Conservation (phyloP, 345 rosid species). For the Eucalyptus pumila region DNA sequence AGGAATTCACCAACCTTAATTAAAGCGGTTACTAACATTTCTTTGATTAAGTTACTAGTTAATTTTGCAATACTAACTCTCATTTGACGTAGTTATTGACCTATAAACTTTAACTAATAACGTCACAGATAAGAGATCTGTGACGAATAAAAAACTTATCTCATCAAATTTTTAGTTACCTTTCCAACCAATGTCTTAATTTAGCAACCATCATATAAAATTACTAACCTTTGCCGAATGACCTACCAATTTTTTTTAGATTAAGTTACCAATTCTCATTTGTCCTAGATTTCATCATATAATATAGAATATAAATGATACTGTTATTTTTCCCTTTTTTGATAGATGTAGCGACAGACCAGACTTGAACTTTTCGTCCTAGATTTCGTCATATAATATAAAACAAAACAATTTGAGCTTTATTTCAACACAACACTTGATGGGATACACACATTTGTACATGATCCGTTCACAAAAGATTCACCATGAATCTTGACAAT, state of each 20-base stretch:
- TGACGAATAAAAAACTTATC: background rate
- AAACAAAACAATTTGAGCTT: background rate
- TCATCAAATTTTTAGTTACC: background rate
- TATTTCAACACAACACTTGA: background rate
- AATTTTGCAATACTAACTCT: background rate
- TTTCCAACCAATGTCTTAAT: background rate
- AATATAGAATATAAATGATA: background rate
- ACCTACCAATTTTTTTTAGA: background rate
- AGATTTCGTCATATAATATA: background rate
- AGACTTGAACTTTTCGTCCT: background rate
- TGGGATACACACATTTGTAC: background rate
- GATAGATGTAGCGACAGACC: background rate
- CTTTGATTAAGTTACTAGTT: background rate
- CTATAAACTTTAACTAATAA: background rate
- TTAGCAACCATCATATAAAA: background rate
- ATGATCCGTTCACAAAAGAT: background rate
- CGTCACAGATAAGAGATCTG: background rate
- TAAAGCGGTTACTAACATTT: background rate
- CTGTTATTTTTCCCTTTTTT: background rate
- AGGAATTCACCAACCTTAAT: background rate
- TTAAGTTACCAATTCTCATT: background rate
- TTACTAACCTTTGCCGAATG: background rate
- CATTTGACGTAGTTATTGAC: background rate
- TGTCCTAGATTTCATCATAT: background rate
- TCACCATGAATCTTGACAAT: background rate